Evolutionary conservation across 352 stramenopile genomes (phyloP), one percentile per base, ranked within the genome.

Genomic region (Globisporangium okanoganense): DNA sequence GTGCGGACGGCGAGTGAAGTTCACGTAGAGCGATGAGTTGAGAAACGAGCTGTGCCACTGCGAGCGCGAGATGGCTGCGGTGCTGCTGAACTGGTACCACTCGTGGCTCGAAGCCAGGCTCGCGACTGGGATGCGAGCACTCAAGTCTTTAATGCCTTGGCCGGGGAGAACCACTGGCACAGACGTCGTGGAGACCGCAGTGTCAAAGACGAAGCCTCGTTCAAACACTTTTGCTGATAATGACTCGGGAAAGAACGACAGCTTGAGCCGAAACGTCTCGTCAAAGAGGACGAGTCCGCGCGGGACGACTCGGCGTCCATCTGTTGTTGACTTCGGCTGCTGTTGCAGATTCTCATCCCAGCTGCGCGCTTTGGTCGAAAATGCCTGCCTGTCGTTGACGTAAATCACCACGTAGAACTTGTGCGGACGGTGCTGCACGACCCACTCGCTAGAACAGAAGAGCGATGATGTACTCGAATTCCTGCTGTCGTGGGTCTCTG

Each of bases 31-130:
- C 31, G 76, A 61, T n/a, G 74, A 71, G 49, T 88, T 79, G 43
- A 80, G 67, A 44, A 92, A 88, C 7, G 82, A 85, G 0, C 50
- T 55, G 55, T 89, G 80, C 82, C 82, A 93, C 1, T 58, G 51
- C 4, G 51, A 36, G 0, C 78, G 72, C 7, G 71, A 31, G 14
- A 93, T 88, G 2, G 62, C 24, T 12, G 43, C 49, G 9, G 71
- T 71, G 58, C 68, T 77, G 58, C 79, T 87, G 58, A 93, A 93
- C 50, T 92, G 79, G 56, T 93, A 93, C 82, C 82, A 87, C 60
- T 92, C 84, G 51, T 67, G 25, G 35, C 72, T 82, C 1, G 78
- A 62, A 18, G 75, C 71, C 12, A 90, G 61, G 43, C 81, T 87
- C 5, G 75, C 73, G 40, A 62, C 67, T 1, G 73, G 65, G 5